Base-by-base conservation (phyloP, 1,284 basidiomycete genomes). In the Ustilago nuda region DNA sequence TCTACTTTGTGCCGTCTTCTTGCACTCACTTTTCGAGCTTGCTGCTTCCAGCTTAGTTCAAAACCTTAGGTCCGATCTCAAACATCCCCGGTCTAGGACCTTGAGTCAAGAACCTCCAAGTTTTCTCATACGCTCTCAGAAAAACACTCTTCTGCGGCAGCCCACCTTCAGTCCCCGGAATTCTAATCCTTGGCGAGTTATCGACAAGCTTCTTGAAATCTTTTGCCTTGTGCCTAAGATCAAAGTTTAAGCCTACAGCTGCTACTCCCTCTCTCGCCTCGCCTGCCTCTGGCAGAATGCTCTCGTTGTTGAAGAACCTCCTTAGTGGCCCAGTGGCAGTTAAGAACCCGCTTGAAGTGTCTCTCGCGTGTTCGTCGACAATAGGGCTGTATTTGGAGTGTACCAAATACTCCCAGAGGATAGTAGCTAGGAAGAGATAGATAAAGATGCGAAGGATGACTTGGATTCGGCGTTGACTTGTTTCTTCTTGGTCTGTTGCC, bases 341-440 rank as follows among this genome's bases (percentile, higher is more conserved):
- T 6, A 72, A 41, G 54, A 76, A 66, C 9, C 74, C 70, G 1
- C 62, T 66, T 5, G 62, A 60, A 12, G 66, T 72, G 4, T 66
- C 37, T 8, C 63, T 19, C 1, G 74, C 66, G 11, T 68, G 45
- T n/a, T 72, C 50, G 41, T 62, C 59, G 5, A 60, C 43, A 23
- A 72, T 61, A 23, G 74, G 74, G 4, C 66, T 69, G 57, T 69
- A 76, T 17, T 72, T 69, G 36, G 69, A 72, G 54, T 76, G 74
- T 5, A 72, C 66, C 8, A 76, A 66, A 45, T 76, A 76, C 39
- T 76, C 74, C 69, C 74, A 76, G 17, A 69, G 27, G 19, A 76
- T 68, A n/a, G 66, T 58, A 1, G 17, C 74, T 0, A 55, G 9
- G 39, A 76, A 72, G 41, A 72, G 17, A 52, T 76, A 76, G 23